Evolutionary conservation across 2,329 filamentous ascomycete genomes (phyloP), one percentile per base, ranked within the genome.

Genomic region (Zasmidium cellare): DNA sequence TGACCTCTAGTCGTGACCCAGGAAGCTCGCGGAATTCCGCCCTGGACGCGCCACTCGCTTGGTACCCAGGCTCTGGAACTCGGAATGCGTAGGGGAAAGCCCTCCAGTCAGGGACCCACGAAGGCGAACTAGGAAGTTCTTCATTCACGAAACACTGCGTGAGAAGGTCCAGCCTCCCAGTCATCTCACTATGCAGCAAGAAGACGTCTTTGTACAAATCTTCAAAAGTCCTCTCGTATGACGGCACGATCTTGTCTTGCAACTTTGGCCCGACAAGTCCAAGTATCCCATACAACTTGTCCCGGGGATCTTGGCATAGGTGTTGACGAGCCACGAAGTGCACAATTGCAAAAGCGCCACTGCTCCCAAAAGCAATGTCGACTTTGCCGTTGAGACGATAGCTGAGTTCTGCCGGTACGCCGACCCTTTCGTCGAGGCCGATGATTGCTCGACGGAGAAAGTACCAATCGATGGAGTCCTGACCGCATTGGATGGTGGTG

Each of bases 61-160:
- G 38, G n/a, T 44, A 44, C 35, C 38, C 50, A 18, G 22, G 14
- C 18, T 52, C 31, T 44, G 20, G 31, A 16, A 20, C 35, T 14
- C 31, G 28, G 28, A 14, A 24, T 14, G 11, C 31, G 31, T 19
- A 9, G 16, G 20, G 50, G 20, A 18, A 20, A 18, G 28, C 6
- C 35, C 31, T n/a, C 38, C 38, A 46, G 16, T 46, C 44, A 2
- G 51, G 51, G n/a, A 54, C 51, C 51, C 51, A 54, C n/a, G 51
- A 46, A 2, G 51, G 51, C 16, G 24, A 23, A 19, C 41, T 38
- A 12, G 2, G 3, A 18, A 22, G 9, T 22, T 35, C 19, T 41
- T 28, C 16, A 41, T 22, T 16, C 20, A 14, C n/a, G 3, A 12
- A 22, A 28, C 51, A 54, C 18, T 46, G 41, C 11, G 24, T 22